phyloP scores from a whole-genome alignment of 148 eudicot genomes.

The Amaranthus cruentus region DNA sequence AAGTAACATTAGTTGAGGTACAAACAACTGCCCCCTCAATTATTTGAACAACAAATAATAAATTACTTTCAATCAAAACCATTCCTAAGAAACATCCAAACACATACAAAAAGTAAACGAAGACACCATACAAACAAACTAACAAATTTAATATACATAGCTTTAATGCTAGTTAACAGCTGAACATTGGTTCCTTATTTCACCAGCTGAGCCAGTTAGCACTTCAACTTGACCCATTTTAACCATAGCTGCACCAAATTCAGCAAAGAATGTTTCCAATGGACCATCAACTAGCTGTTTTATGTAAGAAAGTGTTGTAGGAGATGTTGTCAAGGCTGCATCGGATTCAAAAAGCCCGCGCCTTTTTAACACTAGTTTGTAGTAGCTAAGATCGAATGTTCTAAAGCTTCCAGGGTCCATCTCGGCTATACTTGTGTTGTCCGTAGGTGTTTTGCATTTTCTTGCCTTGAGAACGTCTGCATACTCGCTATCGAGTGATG shows the following conservation, averaged over 20 bases:
- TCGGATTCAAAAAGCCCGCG: constrained; percentile 77
- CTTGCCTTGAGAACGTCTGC: constrained; percentile 52
- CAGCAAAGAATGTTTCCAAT: constrained; percentile 34
- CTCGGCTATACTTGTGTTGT: constrained; percentile 55
- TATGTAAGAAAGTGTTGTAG: constrained; percentile 32
- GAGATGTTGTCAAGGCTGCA: constrained; percentile 50
- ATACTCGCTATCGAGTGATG: constrained; percentile 64
- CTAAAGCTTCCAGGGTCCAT: constrained; percentile 86
- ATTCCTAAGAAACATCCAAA: background rate
- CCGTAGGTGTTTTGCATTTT: constrained; percentile 44
- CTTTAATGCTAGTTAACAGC: constrained; percentile 30
- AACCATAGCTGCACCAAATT: constrained; percentile 63
- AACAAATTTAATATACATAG: background rate
- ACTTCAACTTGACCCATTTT: constrained; percentile 62
- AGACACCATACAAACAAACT: background rate
- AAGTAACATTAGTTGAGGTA: background rate
- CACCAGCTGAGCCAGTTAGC: constrained; percentile 58
- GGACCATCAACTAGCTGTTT: constrained; percentile 47
- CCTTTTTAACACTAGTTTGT: constrained; percentile 47
- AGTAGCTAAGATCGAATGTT: constrained; percentile 76
- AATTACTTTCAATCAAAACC: background rate
- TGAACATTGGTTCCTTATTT: constrained; percentile 67
- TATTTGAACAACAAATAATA: background rate
- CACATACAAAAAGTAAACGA: background rate
- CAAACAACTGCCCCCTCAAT: background rate